Evolutionary conservation across 345 rosid species (phyloP).

Genomic region (Brassica rapa): DNA sequence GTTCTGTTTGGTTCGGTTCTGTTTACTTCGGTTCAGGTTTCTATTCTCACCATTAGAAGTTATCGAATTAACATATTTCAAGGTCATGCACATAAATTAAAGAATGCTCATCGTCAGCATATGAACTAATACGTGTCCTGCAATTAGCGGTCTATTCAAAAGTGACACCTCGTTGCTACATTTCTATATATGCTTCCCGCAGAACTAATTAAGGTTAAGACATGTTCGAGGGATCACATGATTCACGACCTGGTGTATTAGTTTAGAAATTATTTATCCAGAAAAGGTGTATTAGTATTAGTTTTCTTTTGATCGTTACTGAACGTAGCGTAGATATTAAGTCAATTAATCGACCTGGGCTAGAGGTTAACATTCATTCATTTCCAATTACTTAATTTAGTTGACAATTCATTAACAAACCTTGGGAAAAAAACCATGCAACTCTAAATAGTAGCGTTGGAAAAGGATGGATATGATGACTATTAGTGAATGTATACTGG

Average conservation of each 20-base stretch:
- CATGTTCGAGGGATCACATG: slow-evolving; percentile 37
- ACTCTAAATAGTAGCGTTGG: not conserved
- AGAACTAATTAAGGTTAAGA: slow-evolving; percentile 28
- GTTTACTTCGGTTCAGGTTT: too few species aligned
- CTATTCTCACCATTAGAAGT: not conserved
- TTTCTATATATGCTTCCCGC: not conserved
- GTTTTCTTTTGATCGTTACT: too few species aligned
- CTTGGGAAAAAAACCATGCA: not conserved
- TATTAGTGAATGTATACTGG: too few species aligned
- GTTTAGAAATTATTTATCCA: not conserved
- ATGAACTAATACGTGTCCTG: slow-evolving; percentile 11
- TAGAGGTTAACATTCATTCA: not conserved
- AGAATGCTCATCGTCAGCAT: slow-evolving; percentile 17
- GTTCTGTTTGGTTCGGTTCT: not conserved
- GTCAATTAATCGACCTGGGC: not conserved
- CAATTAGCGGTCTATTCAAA: slow-evolving; percentile 3
- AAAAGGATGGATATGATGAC: not conserved
- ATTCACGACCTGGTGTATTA: slow-evolving; percentile 28
- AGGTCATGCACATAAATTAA: not conserved
- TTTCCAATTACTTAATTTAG: not conserved
- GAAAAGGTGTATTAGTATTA: not conserved
- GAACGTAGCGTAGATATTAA: too few species aligned
- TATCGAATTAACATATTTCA: not conserved
- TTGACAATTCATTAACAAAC: not conserved
- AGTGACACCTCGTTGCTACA: slow-evolving; percentile 25